Percentiles rank a stretch among this genome's conserved stretches.
Conservation (phyloP, 108 stramenopile species). For the Nitzschia sp. region DNA sequence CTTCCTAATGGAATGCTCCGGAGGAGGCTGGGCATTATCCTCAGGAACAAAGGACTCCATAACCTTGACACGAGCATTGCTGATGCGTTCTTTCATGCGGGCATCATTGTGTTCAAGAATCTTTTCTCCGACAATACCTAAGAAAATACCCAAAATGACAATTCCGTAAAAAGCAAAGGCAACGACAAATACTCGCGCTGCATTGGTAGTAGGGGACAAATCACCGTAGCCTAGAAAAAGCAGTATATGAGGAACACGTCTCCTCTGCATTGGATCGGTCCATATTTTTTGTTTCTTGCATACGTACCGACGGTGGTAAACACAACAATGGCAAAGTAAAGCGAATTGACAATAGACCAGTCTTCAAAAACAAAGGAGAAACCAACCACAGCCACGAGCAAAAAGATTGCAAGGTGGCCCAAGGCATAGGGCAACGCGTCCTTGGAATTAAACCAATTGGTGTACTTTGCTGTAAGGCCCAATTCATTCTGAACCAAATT, state of each 20-base stretch:
- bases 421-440: slow-evolving; percentile 1
- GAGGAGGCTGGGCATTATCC: neutral
- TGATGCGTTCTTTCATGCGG: neutral
- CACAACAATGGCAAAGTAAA: slow-evolving; percentile 67
- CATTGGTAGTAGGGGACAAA: slow-evolving; percentile 35
- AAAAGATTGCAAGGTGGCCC: slow-evolving; percentile 19
- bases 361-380: slow-evolving; percentile 55
- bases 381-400: slow-evolving; percentile 29
- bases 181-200: slow-evolving; percentile 40
- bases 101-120: slow-evolving; percentile 36
- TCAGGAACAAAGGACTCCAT: slow-evolving; percentile 14
- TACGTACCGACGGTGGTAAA: slow-evolving; percentile 64
- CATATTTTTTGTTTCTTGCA: neutral
- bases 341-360: slow-evolving; percentile 56
- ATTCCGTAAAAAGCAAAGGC: slow-evolving; percentile 53
- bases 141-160: slow-evolving; percentile 44
- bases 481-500: neutral
- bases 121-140: slow-evolving; percentile 50
- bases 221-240: slow-evolving; percentile 60
- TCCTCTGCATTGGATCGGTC: neutral
- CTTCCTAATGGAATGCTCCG: neutral
- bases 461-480: slow-evolving; percentile 10
- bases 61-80: slow-evolving; percentile 2
- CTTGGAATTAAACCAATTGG: slow-evolving; percentile 14
- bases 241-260: neutral